Evolutionary conservation across 805 yeast species (phyloP).

Genomic region (Candida qinlingensis): DNA sequence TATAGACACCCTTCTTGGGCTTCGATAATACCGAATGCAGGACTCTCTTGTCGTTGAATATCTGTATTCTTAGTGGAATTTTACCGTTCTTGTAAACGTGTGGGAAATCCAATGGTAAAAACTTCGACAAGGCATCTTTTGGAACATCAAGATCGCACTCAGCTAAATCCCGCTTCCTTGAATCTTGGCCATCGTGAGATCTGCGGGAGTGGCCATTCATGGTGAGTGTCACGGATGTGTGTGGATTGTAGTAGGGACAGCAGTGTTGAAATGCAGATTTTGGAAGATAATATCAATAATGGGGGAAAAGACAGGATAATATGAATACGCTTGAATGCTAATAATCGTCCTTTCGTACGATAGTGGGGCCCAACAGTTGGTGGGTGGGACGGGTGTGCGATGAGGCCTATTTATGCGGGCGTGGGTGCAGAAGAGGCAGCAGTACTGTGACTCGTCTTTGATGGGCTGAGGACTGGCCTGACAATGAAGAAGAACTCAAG

Average conservation of each 20-base stretch:
- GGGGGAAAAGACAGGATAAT: no score
- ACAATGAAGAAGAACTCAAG: no score
- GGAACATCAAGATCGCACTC: background rate
- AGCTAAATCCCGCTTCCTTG: background rate
- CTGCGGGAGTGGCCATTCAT: no score
- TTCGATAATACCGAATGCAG: constrained; percentile 22
- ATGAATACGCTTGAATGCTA: background rate
- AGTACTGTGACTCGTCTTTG: no score
- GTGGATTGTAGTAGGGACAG: no score
- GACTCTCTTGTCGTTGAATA: constrained; percentile 29
- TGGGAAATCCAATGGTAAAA: constrained; percentile 25
- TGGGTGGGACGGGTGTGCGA: background rate
- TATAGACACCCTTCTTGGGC: constrained; percentile 33
- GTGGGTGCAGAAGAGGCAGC: no score
- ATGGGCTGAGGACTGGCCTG: no score
- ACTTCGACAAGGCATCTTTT: constrained; percentile 9
- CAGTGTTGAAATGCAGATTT: no score
- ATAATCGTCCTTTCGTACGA: background rate
- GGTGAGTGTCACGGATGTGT: no score
- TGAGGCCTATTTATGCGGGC: no score
- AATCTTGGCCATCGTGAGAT: background rate
- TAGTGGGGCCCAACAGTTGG: background rate
- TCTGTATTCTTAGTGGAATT: constrained; percentile 22
- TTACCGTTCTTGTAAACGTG: constrained; percentile 20
- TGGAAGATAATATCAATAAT: no score